Percentiles rank a stretch among this genome's conserved stretches.
phyloP scores from a whole-genome alignment of 495 filamentous ascomycete genomes.

The Cenococcum geophilum region DNA sequence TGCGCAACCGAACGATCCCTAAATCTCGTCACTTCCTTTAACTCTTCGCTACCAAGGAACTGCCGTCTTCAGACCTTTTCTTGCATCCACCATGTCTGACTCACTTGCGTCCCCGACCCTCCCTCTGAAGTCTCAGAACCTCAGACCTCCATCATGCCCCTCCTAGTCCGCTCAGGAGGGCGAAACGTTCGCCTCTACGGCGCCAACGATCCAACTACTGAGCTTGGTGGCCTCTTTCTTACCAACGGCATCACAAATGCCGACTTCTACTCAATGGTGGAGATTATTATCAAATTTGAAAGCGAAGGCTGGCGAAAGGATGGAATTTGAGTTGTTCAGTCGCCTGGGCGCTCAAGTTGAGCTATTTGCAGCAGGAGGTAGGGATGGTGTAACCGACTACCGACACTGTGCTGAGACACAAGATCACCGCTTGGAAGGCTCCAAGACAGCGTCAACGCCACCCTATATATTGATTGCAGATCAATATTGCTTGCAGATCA shows the following conservation, averaged over 20 bases:
- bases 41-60: too few relatives aligned
- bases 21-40: too few relatives aligned
- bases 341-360: slow-evolving; percentile 24
- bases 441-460: too few relatives aligned
- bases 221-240: slow-evolving; percentile 34
- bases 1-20: too few relatives aligned
- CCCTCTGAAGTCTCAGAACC: not conserved
- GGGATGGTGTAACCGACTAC: too few relatives aligned
- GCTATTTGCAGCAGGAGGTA: not conserved
- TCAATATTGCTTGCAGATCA: too few relatives aligned
- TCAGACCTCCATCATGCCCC: slow-evolving; percentile 1
- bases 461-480: too few relatives aligned
- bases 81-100: not conserved
- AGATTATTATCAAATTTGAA: slow-evolving; percentile 32
- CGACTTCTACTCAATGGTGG: slow-evolving; percentile 38
- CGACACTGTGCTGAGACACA: too few relatives aligned
- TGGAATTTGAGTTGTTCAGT: slow-evolving; percentile 40
- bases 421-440: too few relatives aligned
- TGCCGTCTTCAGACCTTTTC: too few relatives aligned
- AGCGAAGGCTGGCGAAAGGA: slow-evolving; percentile 33
- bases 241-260: slow-evolving; percentile 37
- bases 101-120: not conserved
- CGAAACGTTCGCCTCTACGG: slow-evolving; percentile 37
- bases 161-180: slow-evolving; percentile 23
- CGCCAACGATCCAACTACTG: slow-evolving; percentile 28